These are phyloP conservation scores for Rossbeevera mucosa DNA, from an alignment of 768 basidiomycete genomes.

Conservation along the genomic window DNA sequence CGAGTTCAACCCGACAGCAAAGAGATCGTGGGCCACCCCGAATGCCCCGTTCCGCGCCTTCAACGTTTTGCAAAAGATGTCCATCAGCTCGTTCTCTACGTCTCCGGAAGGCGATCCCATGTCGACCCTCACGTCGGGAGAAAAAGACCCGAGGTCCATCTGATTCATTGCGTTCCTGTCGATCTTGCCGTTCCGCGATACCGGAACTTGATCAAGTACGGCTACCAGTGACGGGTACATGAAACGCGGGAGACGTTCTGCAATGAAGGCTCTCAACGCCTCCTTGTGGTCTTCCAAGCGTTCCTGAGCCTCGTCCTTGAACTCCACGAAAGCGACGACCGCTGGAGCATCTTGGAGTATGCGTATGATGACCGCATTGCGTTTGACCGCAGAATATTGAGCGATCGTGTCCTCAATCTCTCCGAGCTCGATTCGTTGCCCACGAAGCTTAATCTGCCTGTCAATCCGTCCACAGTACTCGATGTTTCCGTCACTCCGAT, in stretches of 20 bases:
- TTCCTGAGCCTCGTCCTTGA: conserved; percentile 9
- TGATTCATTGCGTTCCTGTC: conserved; percentile 26
- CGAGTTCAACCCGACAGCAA: conserved; percentile 29
- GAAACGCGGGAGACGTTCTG: conserved; percentile 30
- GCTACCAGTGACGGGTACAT: conserved; percentile 30
- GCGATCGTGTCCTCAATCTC: conserved; percentile 31
- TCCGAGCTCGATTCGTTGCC: conserved; percentile 32
- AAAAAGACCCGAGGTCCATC: conserved; percentile 23
- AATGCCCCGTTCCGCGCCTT: conserved; percentile 20
- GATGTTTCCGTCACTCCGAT: conserved; percentile 27
- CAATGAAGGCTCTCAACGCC: conserved; percentile 21
- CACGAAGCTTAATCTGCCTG: conserved; percentile 33
- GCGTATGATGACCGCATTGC: conserved; percentile 25
- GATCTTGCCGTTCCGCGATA: conserved; percentile 27
- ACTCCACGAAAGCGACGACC: conserved; percentile 29
- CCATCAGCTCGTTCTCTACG: conserved; percentile 25
- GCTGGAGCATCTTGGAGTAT: conserved; percentile 26
- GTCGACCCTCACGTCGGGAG: conserved; percentile 18
- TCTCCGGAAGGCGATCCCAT: conserved; percentile 25
- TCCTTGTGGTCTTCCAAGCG: conserved; percentile 20
- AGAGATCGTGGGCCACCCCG: conserved; percentile 27
- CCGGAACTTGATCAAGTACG: conserved; percentile 20
- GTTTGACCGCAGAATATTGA: conserved; percentile 20
- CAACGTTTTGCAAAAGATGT: conserved; percentile 22
- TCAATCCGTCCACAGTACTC: conserved; percentile 32